Conservation (phyloP, 2,329 filamentous ascomycete species). For the Alternaria longipes region DNA sequence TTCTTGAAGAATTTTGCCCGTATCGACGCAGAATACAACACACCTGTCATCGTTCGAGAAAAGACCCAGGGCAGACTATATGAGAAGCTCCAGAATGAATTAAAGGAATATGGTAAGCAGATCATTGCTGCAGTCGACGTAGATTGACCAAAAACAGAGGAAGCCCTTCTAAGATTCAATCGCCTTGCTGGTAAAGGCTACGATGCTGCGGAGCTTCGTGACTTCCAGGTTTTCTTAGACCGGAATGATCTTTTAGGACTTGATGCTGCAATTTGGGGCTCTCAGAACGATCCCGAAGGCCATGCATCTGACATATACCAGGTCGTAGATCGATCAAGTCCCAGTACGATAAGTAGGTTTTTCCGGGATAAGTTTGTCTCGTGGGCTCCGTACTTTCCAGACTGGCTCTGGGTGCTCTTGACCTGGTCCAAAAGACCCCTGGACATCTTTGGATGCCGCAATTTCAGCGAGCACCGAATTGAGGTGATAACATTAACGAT, state of each 20-base stretch:
- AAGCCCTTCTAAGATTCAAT: not conserved
- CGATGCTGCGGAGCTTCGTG: not conserved
- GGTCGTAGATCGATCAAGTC: not conserved
- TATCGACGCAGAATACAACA: too few relatives aligned
- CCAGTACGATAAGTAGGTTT: not conserved
- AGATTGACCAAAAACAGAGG: not conserved
- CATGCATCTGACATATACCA: not conserved
- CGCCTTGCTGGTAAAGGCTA: not conserved
- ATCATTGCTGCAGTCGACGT: not conserved
- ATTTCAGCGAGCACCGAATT: not conserved
- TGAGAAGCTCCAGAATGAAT: too few relatives aligned
- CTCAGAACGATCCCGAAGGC: not conserved
- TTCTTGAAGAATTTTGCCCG: too few relatives aligned
- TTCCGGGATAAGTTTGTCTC: not conserved
- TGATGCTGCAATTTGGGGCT: not conserved
- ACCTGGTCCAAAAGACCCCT: not conserved
- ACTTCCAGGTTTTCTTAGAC: not conserved
- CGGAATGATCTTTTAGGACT: not conserved
- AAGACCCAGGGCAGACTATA: too few relatives aligned
- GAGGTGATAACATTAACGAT: not conserved
- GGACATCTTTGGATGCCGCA: not conserved
- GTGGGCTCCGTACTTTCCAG: not conserved
- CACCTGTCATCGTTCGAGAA: too few relatives aligned
- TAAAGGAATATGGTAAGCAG: not conserved
- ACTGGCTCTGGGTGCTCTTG: not conserved